Base-by-base conservation (phyloP, 1,139 yeast species). In the Saccharomyces hybrid region DNA sequence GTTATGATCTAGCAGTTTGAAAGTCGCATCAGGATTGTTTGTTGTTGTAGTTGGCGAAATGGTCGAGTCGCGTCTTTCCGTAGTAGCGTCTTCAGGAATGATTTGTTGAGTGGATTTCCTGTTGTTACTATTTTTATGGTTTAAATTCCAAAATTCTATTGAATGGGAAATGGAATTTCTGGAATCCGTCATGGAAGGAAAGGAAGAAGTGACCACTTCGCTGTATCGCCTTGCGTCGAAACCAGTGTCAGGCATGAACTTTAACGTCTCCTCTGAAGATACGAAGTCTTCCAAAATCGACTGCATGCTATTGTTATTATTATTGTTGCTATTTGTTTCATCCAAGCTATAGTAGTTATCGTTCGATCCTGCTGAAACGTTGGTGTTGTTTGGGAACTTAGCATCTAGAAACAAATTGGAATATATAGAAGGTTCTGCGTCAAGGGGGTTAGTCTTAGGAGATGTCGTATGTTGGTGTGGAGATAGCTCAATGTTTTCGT, bases 131-230 rank as follows among this genome's bases (percentile, higher is more conserved):
- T 48, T 52, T 14, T 54, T 55, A 28, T 57, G 50, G 31, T 54
- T 54, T 19, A 62, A 48, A 49, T 62, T 62, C 68, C 68, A 64
- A 47, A 63, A 61, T 46, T 64, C 68, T 2, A 62, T 52, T 21
- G 60, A 54, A 51, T 64, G 64, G 9, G 67, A 64, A 21, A 64
- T 64, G 6, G 67, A 64, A n/a, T 61, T 61, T 28, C 67, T 57
- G 5, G 62, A 52, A 38, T 56, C 60, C 1, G 61, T 42, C 24
- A 52, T 51, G 42, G 49, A 50, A 11, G 59, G 60, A 21, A 55
- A 42, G 12, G 60, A 50, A n/a, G 54, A 52, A 2, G 58, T 54
- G 2, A 62, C 57, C 7, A 63, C 62, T 42, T 64, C 67, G 46
- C 64, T 61, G 53, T 55, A 58, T 48, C 66, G 54, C 51, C 64